phyloP scores from a whole-genome alignment of 2,329 filamentous ascomycete genomes.

The Blastomyces gilchristii region DNA sequence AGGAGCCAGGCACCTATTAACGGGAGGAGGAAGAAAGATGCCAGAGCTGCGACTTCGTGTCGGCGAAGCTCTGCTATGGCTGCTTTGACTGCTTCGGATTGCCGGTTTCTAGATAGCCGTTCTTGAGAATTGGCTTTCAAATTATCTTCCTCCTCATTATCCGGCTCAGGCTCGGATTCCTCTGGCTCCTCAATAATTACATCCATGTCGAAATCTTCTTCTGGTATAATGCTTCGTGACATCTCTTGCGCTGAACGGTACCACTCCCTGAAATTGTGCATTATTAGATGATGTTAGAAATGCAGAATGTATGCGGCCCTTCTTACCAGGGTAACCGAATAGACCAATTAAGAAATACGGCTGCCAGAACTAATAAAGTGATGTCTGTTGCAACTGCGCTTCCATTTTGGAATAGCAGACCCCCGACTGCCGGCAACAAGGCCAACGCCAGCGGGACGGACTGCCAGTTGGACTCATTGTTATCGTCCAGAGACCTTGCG shows the following conservation, averaged over 20 bases:
- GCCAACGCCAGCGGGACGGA: constrained; percentile 74
- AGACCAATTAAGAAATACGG: constrained; percentile 85
- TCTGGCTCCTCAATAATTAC: constrained; percentile 24
- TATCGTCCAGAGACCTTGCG: constrained; percentile 22
- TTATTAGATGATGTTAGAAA: constrained; percentile 9
- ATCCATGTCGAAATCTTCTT: constrained; percentile 17
- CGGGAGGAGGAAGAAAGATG: constrained; percentile 70
- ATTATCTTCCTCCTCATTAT: constrained; percentile 18
- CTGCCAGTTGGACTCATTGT: constrained; percentile 61
- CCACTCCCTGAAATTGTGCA: constrained; percentile 50
- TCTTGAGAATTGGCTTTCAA: constrained; percentile 14
- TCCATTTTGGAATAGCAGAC: constrained; percentile 75
- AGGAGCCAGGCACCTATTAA: constrained; percentile 71
- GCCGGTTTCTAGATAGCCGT: constrained; percentile 6
- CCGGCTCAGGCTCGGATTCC: constrained; percentile 21
- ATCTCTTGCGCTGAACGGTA: constrained; percentile 60
- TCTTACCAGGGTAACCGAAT: constrained; percentile 77
- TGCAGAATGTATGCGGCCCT: neutral
- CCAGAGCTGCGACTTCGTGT: constrained; percentile 64
- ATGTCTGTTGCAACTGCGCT: constrained; percentile 75
- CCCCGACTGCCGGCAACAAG: constrained; percentile 74
- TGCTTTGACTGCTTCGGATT: constrained; percentile 21
- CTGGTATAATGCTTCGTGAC: constrained; percentile 29
- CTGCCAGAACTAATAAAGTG: constrained; percentile 66
- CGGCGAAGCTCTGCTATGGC: constrained; percentile 56